Conservation (phyloP, 306 rosid species). For the Datisca glomerata region DNA sequence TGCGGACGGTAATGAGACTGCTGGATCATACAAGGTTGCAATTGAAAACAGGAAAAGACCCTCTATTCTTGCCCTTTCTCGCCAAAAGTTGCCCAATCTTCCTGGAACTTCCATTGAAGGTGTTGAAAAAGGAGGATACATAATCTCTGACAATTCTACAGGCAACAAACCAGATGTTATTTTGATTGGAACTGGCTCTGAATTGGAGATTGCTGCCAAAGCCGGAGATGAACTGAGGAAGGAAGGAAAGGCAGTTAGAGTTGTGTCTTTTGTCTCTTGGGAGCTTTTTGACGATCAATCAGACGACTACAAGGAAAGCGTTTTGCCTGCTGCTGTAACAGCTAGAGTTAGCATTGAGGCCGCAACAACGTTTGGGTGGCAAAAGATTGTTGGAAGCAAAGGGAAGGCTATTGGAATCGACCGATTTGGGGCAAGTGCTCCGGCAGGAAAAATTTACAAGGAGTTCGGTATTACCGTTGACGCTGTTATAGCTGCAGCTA, state of each 20-base stretch:
- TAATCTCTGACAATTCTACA: constrained; percentile 66
- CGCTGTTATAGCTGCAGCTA: constrained; percentile 91
- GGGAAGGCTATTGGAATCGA: constrained; percentile 91
- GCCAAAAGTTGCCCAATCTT: constrained; percentile 79
- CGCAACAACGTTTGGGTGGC: constrained; percentile 94
- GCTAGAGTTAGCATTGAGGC: constrained; percentile 99
- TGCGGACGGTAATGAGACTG: constrained; percentile 96
- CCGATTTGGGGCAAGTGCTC: constrained; percentile 95
- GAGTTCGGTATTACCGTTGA: constrained; percentile 80
- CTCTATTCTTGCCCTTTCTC: constrained; percentile 88
- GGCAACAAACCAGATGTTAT: constrained; percentile 95
- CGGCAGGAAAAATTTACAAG: constrained; percentile 84
- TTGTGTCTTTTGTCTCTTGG: constrained; percentile 85
- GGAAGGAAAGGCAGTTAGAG: constrained; percentile 89
- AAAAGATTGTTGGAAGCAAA: constrained; percentile 63
- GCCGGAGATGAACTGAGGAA: constrained; percentile 86
- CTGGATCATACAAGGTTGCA: constrained; percentile 92
- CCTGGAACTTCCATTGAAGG: constrained; percentile 81
- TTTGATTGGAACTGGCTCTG: constrained; percentile 91
- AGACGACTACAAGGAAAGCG: constrained; percentile 85
- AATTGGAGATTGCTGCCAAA: constrained; percentile 80
- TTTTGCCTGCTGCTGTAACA: constrained; percentile 72
- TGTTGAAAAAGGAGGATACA: constrained; percentile 90
- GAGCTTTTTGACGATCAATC: constrained; percentile 89
- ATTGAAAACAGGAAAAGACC: constrained; percentile 72